phyloP scores from a whole-genome alignment of 148 eudicot species.

The Amaranthus hypochondriacus region DNA sequence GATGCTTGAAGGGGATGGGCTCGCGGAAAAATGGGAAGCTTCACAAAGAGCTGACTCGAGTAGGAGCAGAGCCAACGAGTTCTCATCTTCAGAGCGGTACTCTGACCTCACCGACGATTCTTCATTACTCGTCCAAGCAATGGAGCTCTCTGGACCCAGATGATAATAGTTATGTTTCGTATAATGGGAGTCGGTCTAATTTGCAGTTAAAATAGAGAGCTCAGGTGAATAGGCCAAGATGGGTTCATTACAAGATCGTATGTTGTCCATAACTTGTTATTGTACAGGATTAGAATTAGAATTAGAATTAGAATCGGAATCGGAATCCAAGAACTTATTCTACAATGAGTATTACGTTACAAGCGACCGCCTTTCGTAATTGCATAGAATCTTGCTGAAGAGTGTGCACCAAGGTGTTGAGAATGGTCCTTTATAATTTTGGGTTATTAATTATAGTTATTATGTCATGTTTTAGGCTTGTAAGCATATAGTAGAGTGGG shows the following conservation, averaged over 20 bases:
- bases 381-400: constrained; percentile 11
- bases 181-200: background rate
- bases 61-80: constrained; percentile 62
- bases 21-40: constrained; percentile 98
- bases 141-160: constrained; percentile 97
- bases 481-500: constrained; percentile 14
- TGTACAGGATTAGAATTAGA: constrained; percentile 20
- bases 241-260: constrained; percentile 1
- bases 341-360: background rate
- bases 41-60: constrained; percentile 72
- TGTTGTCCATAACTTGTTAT: background rate
- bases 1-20: constrained; percentile 96
- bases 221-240: background rate
- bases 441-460: background rate
- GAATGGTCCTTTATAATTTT: background rate
- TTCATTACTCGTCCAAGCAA: constrained; percentile 81
- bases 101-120: constrained; percentile 96
- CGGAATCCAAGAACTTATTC: constrained; percentile 13
- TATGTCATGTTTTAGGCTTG: background rate
- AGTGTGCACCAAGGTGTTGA: constrained; percentile 12
- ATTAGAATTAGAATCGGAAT: background rate
- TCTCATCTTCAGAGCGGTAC: constrained; percentile 79
- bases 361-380: background rate
- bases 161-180: constrained; percentile 19
- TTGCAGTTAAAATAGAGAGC: constrained; percentile 1